Conservation (phyloP, 176 grass and related monocot genomes). For the barley (Hordeum vulgare) region DNA sequence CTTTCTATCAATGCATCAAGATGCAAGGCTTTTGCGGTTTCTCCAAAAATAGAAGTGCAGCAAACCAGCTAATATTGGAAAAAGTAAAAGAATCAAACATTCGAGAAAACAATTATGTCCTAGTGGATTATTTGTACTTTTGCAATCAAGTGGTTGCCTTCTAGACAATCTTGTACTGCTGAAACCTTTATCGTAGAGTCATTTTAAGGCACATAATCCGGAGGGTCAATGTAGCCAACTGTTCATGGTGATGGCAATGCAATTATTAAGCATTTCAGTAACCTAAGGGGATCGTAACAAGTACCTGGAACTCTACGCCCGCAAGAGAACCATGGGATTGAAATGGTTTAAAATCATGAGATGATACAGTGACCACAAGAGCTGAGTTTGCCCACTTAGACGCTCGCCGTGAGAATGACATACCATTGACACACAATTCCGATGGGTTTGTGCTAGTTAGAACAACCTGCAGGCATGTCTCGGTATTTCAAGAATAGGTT, state of each 20-base stretch:
- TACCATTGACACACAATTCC: constrained; percentile 96
- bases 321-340: constrained; percentile 69
- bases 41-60: not conserved
- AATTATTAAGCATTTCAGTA: constrained; percentile 14
- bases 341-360: constrained; percentile 68
- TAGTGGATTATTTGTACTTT: not conserved
- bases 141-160: not conserved
- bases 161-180: not conserved
- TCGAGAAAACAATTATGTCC: not conserved
- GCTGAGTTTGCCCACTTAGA: constrained; percentile 97
- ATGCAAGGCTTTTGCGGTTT: too few relatives aligned
- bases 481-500: constrained; percentile 8
- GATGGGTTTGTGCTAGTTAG: constrained; percentile 87
- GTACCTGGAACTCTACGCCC: constrained; percentile 97
- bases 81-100: not conserved
- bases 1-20: too few relatives aligned
- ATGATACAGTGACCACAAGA: constrained; percentile 85
- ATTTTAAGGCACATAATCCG: constrained; percentile 2
- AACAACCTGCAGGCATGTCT: constrained; percentile 67
- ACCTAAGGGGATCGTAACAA: not conserved
- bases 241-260: not conserved
- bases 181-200: not conserved
- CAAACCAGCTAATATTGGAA: not conserved
- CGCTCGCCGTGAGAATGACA: constrained; percentile 88
- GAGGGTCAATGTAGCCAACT: not conserved